Base-by-base conservation (phyloP, 192 early-diverging fungal species). In the Coemansia guatemalensis region DNA sequence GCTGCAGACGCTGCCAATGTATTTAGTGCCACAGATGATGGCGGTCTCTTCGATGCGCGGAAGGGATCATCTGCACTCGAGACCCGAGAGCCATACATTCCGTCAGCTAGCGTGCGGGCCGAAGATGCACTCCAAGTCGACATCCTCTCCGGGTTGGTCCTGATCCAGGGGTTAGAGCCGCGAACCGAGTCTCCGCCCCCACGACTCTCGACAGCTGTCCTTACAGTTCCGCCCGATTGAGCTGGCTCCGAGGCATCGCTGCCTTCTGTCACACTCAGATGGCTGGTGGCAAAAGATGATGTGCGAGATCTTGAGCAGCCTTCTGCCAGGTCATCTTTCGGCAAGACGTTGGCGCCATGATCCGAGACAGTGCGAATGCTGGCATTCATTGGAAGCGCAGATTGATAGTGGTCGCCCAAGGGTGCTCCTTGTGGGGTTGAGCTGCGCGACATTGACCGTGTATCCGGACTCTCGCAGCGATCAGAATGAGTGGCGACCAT, bases 41-140 rank as follows among this genome's bases (percentile, higher is more conserved):
- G 57, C 18, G 65, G 59, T 27, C 65, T 62, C 47, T 59, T 69
- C 29, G 66, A 33, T 4, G 52, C 22, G 2, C 65, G 65, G 20
- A 27, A 50, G 26, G 64, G 65, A 35, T 74, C 78, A 21, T 81
- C 78, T 3, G 33, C 29, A 41, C 68, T 59, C 14, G 74, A 39
- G 12, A 70, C 64, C 5, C 74, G 63, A 27, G 60, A 49, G 14
- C 64, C 55, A 11, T 50, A 58, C 32, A 63, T n/a, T 22, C 64
- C 68, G 22, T 75, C 74, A 2, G 78, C 56, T 8, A 81, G 59
- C 9, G 78, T 81, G 25, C 65, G 61, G 0, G 65, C 73, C 5
- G 78, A 81, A 5, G 78, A 81, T 1, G 78, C 64, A 56, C 78
- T 81, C 78, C 78, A 81, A 14, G 78, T 81, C 29, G 78, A 81